Evolutionary conservation across 2,329 filamentous ascomycete genomes (phyloP).

Genomic region (Colletotrichum agaves): DNA sequence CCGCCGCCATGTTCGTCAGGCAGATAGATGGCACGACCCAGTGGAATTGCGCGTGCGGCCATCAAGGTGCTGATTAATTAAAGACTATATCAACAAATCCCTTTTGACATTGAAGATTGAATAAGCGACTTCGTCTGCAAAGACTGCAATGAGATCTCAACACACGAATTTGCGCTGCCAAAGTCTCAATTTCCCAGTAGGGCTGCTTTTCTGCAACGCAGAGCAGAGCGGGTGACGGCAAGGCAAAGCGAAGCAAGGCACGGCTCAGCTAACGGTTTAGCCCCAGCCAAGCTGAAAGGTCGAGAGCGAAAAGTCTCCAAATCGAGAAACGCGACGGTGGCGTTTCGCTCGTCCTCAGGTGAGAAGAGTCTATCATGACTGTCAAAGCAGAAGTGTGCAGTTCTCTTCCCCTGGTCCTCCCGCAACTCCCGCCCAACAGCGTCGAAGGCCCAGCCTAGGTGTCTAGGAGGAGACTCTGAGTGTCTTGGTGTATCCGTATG

Average conservation of each 20-base stretch:
- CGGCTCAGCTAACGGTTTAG: slow-evolving; percentile 1
- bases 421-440: slow-evolving; percentile 1
- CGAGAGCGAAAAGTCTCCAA: not conserved
- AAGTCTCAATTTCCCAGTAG: slow-evolving; percentile 6
- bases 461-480: slow-evolving; percentile 14
- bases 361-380: slow-evolving; percentile 31
- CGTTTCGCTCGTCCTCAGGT: slow-evolving; percentile 26
- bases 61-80: slow-evolving; percentile 31
- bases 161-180: not conserved
- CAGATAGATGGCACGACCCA: slow-evolving; percentile 25
- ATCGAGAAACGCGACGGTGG: slow-evolving; percentile 10
- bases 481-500: slow-evolving; percentile 1
- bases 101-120: not conserved
- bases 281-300: not conserved
- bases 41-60: slow-evolving; percentile 20
- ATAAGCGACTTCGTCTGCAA: not conserved
- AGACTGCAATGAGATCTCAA: not conserved
- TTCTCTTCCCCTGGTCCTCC: slow-evolving; percentile 3
- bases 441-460: not conserved
- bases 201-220: slow-evolving; percentile 15
- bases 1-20: slow-evolving; percentile 10
- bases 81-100: not conserved
- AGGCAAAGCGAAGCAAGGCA: slow-evolving; percentile 9
- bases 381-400: slow-evolving; percentile 32
- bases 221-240: not conserved